Evolutionary conservation across 805 yeast species (phyloP).

Genomic region (Starmerella gropengiesseri): DNA sequence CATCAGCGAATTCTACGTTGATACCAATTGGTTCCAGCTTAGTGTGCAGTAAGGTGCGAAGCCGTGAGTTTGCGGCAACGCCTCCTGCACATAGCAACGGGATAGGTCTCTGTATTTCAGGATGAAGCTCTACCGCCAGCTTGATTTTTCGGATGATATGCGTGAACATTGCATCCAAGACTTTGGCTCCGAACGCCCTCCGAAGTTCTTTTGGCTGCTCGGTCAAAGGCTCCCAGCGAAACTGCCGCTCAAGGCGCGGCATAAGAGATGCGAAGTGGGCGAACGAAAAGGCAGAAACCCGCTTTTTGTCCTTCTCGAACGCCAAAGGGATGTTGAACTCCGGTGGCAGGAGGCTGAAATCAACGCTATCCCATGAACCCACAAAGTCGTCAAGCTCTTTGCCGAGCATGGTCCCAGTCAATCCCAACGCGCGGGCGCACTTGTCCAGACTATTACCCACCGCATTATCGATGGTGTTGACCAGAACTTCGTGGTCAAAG

Average conservation of each 20-base stretch:
- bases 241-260: conserved; percentile 26
- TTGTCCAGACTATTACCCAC: conserved; percentile 91
- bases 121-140: conserved; percentile 33
- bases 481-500: conserved; percentile 56
- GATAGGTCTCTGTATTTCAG: conserved; percentile 25
- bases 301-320: conserved; percentile 36
- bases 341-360: conserved; percentile 15
- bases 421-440: conserved; percentile 76
- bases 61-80: conserved; percentile 61
- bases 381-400: conserved; percentile 61
- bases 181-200: conserved; percentile 23
- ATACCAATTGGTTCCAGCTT: conserved; percentile 16
- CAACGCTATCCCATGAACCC: conserved; percentile 25
- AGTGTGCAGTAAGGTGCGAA: conserved; percentile 24
- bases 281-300: conserved; percentile 54
- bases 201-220: conserved; percentile 18
- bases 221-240: conserved; percentile 14
- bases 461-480: conserved; percentile 76
- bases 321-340: conserved; percentile 39
- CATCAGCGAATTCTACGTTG: conserved; percentile 55
- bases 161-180: conserved; percentile 56
- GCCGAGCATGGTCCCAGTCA: conserved; percentile 76
- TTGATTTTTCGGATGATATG: conserved; percentile 61
- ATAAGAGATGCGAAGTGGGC: conserved; percentile 60
- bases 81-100: conserved; percentile 76